A percentile compares a stretch with the other conserved stretches of the same genome.
These are phyloP conservation scores for Crithidia brevicula DNA, from an alignment of 208 protist species.

Conservation along the genomic window DNA sequence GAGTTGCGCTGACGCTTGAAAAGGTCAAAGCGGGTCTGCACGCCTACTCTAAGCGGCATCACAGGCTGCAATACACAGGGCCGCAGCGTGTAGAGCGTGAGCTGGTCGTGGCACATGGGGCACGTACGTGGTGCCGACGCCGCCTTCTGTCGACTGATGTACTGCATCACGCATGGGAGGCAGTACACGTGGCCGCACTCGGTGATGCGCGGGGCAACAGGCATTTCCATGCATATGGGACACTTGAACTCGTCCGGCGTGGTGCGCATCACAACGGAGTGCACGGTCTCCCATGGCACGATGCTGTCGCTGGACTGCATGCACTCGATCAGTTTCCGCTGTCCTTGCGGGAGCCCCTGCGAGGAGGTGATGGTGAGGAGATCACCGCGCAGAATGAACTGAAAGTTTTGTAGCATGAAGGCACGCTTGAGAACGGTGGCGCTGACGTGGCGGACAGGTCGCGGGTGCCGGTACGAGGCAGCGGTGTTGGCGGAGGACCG, in stretches of 20 bases:
- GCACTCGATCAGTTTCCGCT: slow-evolving; percentile 64
- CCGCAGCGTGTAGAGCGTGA: slow-evolving; percentile 53
- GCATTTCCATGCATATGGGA: slow-evolving; percentile 82
- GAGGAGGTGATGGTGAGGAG: slow-evolving; percentile 36
- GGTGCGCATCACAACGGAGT: slow-evolving; percentile 80
- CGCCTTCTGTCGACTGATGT: slow-evolving; percentile 52
- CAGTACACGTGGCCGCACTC: slow-evolving; percentile 89
- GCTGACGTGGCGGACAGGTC: slow-evolving; percentile 45
- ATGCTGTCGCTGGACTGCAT: slow-evolving; percentile 55
- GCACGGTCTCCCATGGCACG: slow-evolving; percentile 80
- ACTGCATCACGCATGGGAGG: slow-evolving; percentile 77
- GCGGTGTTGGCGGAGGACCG: slow-evolving; percentile 1
- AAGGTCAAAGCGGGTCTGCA: slow-evolving; percentile 62
- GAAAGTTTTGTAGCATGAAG: slow-evolving; percentile 91
- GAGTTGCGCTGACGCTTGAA: slow-evolving; percentile 60
- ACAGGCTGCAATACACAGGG: slow-evolving; percentile 65
- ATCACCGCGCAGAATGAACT: slow-evolving; percentile 87
- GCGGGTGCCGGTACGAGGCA: slow-evolving; percentile 24
- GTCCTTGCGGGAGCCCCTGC: slow-evolving; percentile 60
- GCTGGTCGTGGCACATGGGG: slow-evolving; percentile 73
- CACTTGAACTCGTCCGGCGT: slow-evolving; percentile 80
- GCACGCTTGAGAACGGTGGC: slow-evolving; percentile 55
- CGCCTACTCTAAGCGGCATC: slow-evolving; percentile 34
- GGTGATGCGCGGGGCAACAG: slow-evolving; percentile 77
- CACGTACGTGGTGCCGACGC: slow-evolving; percentile 62